Evolutionary conservation across 495 filamentous ascomycete genomes (phyloP), one percentile per base, ranked within the genome.

Genomic region (Arthonia radiata): DNA sequence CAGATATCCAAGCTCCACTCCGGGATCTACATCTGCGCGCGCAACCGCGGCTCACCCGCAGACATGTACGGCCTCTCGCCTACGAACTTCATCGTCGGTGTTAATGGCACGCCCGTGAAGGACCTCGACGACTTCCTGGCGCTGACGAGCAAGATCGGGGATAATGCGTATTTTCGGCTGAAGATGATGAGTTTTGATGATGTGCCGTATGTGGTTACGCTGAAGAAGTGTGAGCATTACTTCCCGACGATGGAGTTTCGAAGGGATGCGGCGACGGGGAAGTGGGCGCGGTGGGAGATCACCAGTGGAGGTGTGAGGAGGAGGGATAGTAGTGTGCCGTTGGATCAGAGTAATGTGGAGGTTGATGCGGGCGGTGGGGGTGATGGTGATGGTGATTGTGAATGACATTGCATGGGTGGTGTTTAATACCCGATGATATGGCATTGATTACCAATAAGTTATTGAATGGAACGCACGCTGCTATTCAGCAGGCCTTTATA

Each of bases 141-240:
- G 11, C 71, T 77, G 39, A 74, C 80, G 9, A 58, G 69, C 30
- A 72, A 73, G 44, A 91, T 99, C 38, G 75, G 75, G 0, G 81
- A 99, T 37, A 94, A 94, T 46, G 86, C 77, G 2, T 99, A 97
- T 52, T 93, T 97, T 67, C 66, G 89, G 13, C 57, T 99, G 9
- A 71, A 75, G 34, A 77, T 82, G 6, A 75, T 92, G 42, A 94
- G 86, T 2, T 99, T 94, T 40, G 86, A 99, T 44, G 89, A 86
- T 35, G 80, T 94, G 10, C 83, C 81, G 9, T 99, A 82, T 74
- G 77, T 94, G 14, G 75, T 86, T 12, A 93, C 83, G 15, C 93
- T 99, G 70, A 99, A 99, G 67, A 99, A 99, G 67, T 89, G 90
- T 45, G 89, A 99, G 46, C 86, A 99, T 48, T 99, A 99, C 44